Evolutionary conservation across 345 rosid species (phyloP), one percentile per base, ranked within the genome.

Genomic region (Kernera saxatilis): DNA sequence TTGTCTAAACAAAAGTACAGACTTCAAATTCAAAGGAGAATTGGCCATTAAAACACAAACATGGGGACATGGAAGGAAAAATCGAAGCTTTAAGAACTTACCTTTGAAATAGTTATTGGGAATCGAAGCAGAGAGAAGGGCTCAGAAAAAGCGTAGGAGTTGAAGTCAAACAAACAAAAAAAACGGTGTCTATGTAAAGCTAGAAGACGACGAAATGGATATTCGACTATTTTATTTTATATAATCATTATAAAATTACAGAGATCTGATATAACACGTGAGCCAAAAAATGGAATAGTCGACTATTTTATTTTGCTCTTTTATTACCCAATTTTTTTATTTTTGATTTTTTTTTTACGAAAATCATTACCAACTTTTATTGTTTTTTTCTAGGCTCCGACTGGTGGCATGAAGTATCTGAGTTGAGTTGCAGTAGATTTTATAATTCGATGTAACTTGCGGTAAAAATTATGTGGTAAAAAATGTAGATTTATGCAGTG

Each of bases 121-220:
- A 73, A 64, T n/a, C 35, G 21, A 57, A 66, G 44, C 44, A 73
- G 58, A 67, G 67, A 51, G 72, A 18, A 64, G 9, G 18, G 6
- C 41, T 18, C 12, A 17, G 40, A 51, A 26, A 2, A 36, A 30
- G 13, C 57, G 17, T 65, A 5, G 21, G 49, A 57, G 67, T 39
- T 21, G 25, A 36, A 50, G 78, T 74, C 78, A 74, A 74, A 57
- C 67, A 56, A 65, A 65, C 33, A 65, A 65, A 43, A 48, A 46
- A 56, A 40, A 37, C 6, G 53, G 35, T 15, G 53, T 22, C 9
- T 39, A 4, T 43, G 55, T 29, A 46, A 41, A 49, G 41, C 50
- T 59, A 26, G 5, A 27, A 60, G 52, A 56, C 30, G 56, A 45
- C 41, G 65, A 72, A 72, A 54, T 53, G 64, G 44, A 49, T 72